Conservation (phyloP, 1,139 yeast species). For the Zygotorulaspora mrakii region DNA sequence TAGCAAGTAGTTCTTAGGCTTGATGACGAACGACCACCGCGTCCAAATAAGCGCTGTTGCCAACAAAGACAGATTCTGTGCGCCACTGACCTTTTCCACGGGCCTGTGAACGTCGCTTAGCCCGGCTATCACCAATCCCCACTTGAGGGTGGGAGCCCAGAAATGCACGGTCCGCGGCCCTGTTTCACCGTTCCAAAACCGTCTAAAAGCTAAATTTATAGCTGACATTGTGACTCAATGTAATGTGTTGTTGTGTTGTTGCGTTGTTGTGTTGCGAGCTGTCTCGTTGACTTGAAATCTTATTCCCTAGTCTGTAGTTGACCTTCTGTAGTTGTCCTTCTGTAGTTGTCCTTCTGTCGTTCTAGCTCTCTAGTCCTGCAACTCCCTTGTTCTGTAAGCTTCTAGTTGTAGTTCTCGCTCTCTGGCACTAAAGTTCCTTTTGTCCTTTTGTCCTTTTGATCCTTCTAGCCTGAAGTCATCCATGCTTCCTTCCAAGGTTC, state of each 20-base stretch:
- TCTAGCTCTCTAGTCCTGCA: too few relatives aligned
- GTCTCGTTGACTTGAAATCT: too few relatives aligned
- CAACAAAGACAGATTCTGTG: slow-evolving; percentile 80
- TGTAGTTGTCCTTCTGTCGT: too few relatives aligned
- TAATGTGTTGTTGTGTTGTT: slow-evolving; percentile 4
- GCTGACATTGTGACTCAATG: slow-evolving; percentile 39
- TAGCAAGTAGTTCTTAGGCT: slow-evolving; percentile 78
- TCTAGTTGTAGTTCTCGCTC: too few relatives aligned
- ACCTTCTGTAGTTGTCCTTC: too few relatives aligned
- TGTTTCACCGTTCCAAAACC: slow-evolving; percentile 79
- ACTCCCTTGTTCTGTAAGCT: too few relatives aligned
- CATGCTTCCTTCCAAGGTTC: neutral
- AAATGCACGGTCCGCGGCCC: slow-evolving; percentile 96
- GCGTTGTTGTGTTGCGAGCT: neutral
- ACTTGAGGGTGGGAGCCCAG: slow-evolving; percentile 59
- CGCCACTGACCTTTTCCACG: slow-evolving; percentile 84
- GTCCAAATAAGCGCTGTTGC: slow-evolving; percentile 98
- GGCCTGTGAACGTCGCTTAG: slow-evolving; percentile 83
- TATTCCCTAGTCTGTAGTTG: too few relatives aligned
- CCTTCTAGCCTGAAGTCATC: too few relatives aligned
- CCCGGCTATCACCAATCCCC: slow-evolving; percentile 92
- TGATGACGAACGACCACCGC: slow-evolving; percentile 93
- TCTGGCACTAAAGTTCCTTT: too few relatives aligned
- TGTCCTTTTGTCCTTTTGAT: too few relatives aligned
- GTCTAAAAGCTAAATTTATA: slow-evolving; percentile 44